Percentiles rank a stretch among this genome's conserved stretches.
Evolutionary conservation across 371 early-diverging fungal species (phyloP).

Genomic region (Apophysomyces sp.): DNA sequence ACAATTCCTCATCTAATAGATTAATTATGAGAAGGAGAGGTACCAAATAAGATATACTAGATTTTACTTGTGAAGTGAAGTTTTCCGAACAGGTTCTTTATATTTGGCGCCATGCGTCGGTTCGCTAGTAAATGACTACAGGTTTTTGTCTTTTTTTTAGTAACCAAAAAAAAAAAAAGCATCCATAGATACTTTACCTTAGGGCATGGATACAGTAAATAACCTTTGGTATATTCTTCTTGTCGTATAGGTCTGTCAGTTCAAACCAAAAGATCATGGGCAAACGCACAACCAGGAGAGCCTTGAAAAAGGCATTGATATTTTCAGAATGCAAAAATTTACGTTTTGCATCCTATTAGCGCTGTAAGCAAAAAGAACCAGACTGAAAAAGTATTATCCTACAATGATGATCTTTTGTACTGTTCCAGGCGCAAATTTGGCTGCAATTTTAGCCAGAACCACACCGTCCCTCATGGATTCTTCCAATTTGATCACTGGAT

Average conservation of each 20-base stretch:
- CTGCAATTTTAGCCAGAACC: conserved; percentile 90
- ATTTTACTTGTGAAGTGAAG: conserved; percentile 86
- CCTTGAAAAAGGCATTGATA: conserved; percentile 93
- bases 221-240: conserved; percentile 99
- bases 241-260: conserved; percentile 97
- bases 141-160: too few species aligned
- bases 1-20: conserved; percentile 73
- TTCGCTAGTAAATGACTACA: conserved; percentile 89
- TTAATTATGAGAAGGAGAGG: neutral
- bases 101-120: conserved; percentile 84
- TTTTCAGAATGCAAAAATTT: conserved; percentile 99
- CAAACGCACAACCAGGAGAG: conserved; percentile 79
- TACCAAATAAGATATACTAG: neutral
- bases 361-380: neutral
- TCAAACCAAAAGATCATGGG: conserved; percentile 98
- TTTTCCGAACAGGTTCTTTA: conserved; percentile 90
- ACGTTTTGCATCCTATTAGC: conserved; percentile 69
- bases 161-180: neutral
- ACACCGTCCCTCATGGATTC: conserved; percentile 95
- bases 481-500: conserved; percentile 77
- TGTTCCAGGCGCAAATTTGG: conserved; percentile 79
- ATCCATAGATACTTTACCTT: conserved; percentile 53
- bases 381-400: neutral
- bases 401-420: conserved; percentile 90
- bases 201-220: conserved; percentile 99